Percentiles rank a stretch among this genome's conserved stretches.
Evolutionary conservation across 2,329 filamentous ascomycete species (phyloP).

Genomic region (Clonostachys sp.): DNA sequence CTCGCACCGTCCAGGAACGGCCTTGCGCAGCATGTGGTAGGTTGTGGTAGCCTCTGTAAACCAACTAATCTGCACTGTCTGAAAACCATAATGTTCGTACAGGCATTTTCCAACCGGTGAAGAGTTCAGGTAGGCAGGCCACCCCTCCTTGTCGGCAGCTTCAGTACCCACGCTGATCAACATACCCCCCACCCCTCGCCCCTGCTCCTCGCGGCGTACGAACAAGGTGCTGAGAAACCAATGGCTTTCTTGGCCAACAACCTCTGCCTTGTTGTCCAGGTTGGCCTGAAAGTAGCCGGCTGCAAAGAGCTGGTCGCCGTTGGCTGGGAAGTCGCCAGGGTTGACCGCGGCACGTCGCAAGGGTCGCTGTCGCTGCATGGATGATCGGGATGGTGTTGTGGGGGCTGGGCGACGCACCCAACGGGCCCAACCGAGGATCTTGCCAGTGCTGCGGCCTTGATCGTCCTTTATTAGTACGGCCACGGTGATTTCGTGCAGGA

Average conservation of each 20-base stretch:
- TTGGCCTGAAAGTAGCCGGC: slow-evolving; percentile 32
- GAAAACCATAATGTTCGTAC: slow-evolving; percentile 21
- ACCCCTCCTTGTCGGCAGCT: slow-evolving; percentile 17
- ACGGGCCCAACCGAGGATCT: slow-evolving; percentile 22
- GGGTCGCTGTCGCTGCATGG: no score
- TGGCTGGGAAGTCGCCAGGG: slow-evolving; percentile 10
- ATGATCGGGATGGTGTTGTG: neutral
- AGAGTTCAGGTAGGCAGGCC: slow-evolving; percentile 18
- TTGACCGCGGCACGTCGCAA: no score
- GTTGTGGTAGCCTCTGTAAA: no score
- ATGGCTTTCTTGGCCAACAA: slow-evolving; percentile 15
- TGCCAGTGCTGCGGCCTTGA: neutral
- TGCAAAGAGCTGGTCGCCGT: slow-evolving; percentile 23
- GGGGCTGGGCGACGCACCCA: slow-evolving; percentile 21
- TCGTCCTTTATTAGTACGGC: neutral
- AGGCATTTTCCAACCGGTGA: slow-evolving; percentile 14
- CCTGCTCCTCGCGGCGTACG: slow-evolving; percentile 20
- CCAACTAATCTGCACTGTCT: slow-evolving; percentile 3
- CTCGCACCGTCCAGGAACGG: no score
- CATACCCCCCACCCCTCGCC: slow-evolving; percentile 21
- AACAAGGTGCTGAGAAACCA: slow-evolving; percentile 27
- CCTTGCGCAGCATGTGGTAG: no score
- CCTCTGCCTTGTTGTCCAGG: slow-evolving; percentile 8
- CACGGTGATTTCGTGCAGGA: slow-evolving; percentile 16
- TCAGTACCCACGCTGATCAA: slow-evolving; percentile 24